Conservation (phyloP, 2,329 filamentous ascomycete species). For the Tolypocladium cylindrosporum region DNA sequence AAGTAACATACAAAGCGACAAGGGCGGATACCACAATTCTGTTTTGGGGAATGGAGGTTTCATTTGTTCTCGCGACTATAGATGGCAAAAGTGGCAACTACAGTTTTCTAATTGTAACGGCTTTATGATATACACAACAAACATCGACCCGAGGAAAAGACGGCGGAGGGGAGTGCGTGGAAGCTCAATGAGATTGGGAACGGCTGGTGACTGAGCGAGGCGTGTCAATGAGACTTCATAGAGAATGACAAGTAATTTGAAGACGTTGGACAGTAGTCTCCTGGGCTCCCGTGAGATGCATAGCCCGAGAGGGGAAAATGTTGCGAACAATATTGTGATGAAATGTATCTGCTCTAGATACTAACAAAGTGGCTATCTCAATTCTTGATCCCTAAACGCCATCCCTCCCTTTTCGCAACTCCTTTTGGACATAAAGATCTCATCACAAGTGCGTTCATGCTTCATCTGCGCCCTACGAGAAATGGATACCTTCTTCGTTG, state of each 20-base stretch:
- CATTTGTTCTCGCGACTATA: conserved; percentile 10
- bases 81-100: conserved; percentile 11
- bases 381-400: background rate
- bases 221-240: background rate
- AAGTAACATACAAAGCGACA: conserved; percentile 6
- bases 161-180: background rate
- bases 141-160: background rate
- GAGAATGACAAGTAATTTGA: background rate
- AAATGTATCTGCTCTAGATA: background rate
- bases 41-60: conserved; percentile 1
- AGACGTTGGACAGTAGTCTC: background rate
- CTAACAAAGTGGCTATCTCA: background rate
- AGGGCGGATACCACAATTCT: conserved; percentile 5
- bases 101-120: conserved; percentile 16
- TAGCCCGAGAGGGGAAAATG: background rate
- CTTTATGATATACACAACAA: conserved; percentile 5
- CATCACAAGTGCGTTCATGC: background rate
- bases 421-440: background rate
- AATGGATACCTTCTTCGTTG: conserved; percentile 89
- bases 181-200: background rate
- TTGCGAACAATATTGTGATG: background rate
- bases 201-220: background rate
- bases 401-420: background rate
- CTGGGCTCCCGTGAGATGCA: background rate
- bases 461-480: conserved; percentile 42